Base-by-base conservation (phyloP, 768 basidiomycete genomes). In the Rhizopogon vinicolor region DNA sequence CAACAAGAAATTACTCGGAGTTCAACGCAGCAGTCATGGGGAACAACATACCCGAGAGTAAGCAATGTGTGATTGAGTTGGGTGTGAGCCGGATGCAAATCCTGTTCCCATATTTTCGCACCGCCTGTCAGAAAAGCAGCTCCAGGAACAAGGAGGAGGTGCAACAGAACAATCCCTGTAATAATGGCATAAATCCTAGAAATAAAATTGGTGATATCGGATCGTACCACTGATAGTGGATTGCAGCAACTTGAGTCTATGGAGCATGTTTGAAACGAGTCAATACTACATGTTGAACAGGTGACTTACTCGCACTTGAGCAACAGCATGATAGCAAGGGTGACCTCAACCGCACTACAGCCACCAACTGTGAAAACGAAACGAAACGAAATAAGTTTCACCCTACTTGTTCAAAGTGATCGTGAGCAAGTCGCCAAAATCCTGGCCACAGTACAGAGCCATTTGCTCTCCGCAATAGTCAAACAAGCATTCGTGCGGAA, bases 71-170 rank as follows among this genome's bases (percentile, higher is more conserved):
- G 85, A 59, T 90, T 89, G 2, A 90, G 73, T 59, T 89, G 76
- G 0, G 82, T 81, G 9, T 80, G 63, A 60, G 85, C 82, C 2
- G 85, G 84, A 60, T 87, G 82, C 8, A 91, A 71, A 52, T 86
- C 77, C 66, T 91, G 88, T 48, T 86, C 78, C 63, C 81, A 72
- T 28, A 89, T 74, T 19, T 78, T 76, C n/a, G 81, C 83, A 44
- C 88, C 88, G 22, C 87, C 88, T 2, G 79, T 79, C n/a, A 89
- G 73, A 65, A 89, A 90, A 0, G 87, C 75, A 4, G 79, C 74
- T 2, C 88, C 88, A 0, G 88, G 87, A 43, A 90, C 74, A 13
- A 91, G 77, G 1, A 91, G 75, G 1, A 89, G 75, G 65, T 88
- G 88, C 9, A 91, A 74, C n/a, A 91, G 69, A 6, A 89, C 77